Base-by-base conservation (phyloP, 2,329 filamentous ascomycete species). In the Ceratocystis ficicola region DNA sequence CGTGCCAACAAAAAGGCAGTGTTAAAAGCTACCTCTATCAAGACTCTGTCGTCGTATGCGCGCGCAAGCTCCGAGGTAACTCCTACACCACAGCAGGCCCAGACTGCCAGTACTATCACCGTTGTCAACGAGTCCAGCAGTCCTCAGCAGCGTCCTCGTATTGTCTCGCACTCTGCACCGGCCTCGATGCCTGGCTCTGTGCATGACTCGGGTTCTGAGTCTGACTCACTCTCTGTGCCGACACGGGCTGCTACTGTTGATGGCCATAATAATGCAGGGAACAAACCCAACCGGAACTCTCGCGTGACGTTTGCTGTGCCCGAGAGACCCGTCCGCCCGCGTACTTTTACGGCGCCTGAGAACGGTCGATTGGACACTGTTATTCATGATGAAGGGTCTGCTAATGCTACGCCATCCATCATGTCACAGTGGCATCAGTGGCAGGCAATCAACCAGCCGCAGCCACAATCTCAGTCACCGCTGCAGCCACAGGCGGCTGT, bases 31-130 rank as follows among this genome's bases (percentile, higher is more conserved):
- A 76, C 75, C 65, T 75, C 83, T 64, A 76, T 82, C 66, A 78
- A 76, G 25, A 75, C 80, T 5, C 72, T 77, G 22, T 83, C 81
- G 0, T 81, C 79, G 1, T 59, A 65, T 17, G 68, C 63, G 59
- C 1, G 4, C n/a, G 25, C 6, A 22, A 12, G 36, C 36, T 15
- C 44, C 30, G 32, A 8, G 8, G 28, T 1, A 22, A 17, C 44
- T 15, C 6, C 15, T 6, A 28, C 10, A 15, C 22, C 44, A 22
- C 7, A 7, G 22, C 44, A 2, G 28, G 55, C 36, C 66, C 67
- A 10, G 65, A 64, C 52, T 15, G 20, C 17, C 22, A 57, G 17
- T 28, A 57, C 52, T 17, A 57, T 57, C 25, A 57, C 25, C 5
- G 52, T 57, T 22, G 52, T 57, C 52, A 57, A n/a, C 17, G 52